A percentile compares a stretch with the other conserved stretches of the same genome.
phyloP scores from a whole-genome alignment of 2,329 filamentous ascomycete species.

The Pseudogymnoascus sp. region DNA sequence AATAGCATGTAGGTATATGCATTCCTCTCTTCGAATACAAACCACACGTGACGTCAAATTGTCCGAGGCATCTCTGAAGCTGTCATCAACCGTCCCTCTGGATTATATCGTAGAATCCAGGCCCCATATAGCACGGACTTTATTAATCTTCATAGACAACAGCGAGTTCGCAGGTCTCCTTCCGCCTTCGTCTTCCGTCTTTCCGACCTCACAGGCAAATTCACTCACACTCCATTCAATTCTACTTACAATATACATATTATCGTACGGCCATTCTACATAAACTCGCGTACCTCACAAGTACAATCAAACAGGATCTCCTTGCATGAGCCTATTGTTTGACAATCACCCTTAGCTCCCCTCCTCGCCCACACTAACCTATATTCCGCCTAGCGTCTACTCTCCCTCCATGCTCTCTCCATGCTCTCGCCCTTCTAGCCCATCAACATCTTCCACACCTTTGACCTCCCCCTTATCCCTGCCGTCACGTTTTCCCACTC shows the following conservation, averaged over 20 bases:
- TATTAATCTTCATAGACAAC: background rate
- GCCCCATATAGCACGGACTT: background rate
- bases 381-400: background rate
- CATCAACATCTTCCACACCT: background rate
- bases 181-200: background rate
- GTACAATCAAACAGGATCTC: background rate
- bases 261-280: background rate
- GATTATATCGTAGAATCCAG: background rate
- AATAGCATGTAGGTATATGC: background rate
- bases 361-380: background rate
- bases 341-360: background rate
- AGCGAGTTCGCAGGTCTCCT: background rate
- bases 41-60: background rate
- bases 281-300: background rate
- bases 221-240: background rate
- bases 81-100: background rate
- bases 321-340: constrained; percentile 9
- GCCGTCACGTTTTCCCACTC: background rate
- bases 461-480: background rate
- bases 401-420: background rate
- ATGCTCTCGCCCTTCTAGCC: background rate
- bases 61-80: background rate
- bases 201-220: background rate
- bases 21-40: background rate
- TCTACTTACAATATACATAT: background rate